These are phyloP conservation scores for Collybia mongolica DNA, from an alignment of 768 basidiomycete genomes.

Conservation along the genomic window DNA sequence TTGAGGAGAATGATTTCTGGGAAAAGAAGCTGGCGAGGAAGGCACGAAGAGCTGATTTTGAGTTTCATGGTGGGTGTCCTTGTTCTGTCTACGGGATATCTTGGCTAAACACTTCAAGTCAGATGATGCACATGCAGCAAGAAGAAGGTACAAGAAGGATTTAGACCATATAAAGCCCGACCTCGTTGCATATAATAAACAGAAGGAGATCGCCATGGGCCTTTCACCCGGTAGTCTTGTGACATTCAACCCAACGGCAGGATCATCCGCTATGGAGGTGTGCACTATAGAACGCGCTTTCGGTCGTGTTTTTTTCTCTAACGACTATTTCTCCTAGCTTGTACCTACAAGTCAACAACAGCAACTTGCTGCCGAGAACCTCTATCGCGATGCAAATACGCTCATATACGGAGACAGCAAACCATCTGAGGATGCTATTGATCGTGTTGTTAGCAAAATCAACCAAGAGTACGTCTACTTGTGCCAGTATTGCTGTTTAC, in stretches of 20 bases:
- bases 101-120: constrained; percentile 3
- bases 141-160: constrained; percentile 90
- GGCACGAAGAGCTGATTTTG: constrained; percentile 80
- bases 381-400: constrained; percentile 93
- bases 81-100: background rate
- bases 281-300: constrained; percentile 5
- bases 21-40: constrained; percentile 87
- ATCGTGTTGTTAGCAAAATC: constrained; percentile 86
- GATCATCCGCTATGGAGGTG: constrained; percentile 35
- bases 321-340: constrained; percentile 32
- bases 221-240: constrained; percentile 69
- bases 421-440: constrained; percentile 93
- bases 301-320: background rate
- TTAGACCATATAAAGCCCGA: constrained; percentile 88
- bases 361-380: constrained; percentile 68
- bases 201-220: constrained; percentile 85
- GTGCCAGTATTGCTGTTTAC: background rate
- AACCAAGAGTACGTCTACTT: constrained; percentile 78
- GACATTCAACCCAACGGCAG: constrained; percentile 50
- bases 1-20: constrained; percentile 97
- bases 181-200: constrained; percentile 79
- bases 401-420: constrained; percentile 94
- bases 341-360: constrained; percentile 60
- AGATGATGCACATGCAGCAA: constrained; percentile 92
- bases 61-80: constrained; percentile 73